Conservation (phyloP, 2,329 filamentous ascomycete species). For the Nigrospora sphaerica region DNA sequence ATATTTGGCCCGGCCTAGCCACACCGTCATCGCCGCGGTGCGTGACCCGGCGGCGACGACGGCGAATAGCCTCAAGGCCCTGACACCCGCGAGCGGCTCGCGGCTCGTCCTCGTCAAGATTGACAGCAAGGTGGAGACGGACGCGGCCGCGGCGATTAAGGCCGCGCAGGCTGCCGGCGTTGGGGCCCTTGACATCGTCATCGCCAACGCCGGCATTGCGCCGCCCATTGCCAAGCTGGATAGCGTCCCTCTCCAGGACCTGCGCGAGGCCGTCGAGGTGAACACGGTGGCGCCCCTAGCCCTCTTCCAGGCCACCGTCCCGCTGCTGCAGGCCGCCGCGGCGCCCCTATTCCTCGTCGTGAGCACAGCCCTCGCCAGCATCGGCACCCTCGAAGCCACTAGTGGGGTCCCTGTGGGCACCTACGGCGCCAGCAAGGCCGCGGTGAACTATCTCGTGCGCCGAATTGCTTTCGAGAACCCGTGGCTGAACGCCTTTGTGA, state of each 20-base stretch:
- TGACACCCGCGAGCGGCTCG: background rate
- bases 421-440: conserved; percentile 4
- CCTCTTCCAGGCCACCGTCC: conserved; percentile 6
- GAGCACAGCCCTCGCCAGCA: conserved; percentile 5
- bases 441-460: background rate
- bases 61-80: background rate
- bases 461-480: background rate
- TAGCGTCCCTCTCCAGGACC: conserved; percentile 5
- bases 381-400: conserved; percentile 4
- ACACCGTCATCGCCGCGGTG: background rate
- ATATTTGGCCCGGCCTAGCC: background rate
- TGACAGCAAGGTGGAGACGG: background rate
- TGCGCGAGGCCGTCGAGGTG: conserved; percentile 6
- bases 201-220: conserved; percentile 1
- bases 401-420: conserved; percentile 3
- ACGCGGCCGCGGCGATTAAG: background rate
- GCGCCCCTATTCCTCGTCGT: conserved; percentile 7
- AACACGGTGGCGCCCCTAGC: conserved; percentile 6
- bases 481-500: background rate
- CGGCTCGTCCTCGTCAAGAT: background rate
- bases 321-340: conserved; percentile 3
- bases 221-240: conserved; percentile 6
- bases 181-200: background rate
- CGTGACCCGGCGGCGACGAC: background rate
- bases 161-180: background rate